phyloP scores from a whole-genome alignment of 1,284 basidiomycete genomes.

The Crepidotus sp. region DNA sequence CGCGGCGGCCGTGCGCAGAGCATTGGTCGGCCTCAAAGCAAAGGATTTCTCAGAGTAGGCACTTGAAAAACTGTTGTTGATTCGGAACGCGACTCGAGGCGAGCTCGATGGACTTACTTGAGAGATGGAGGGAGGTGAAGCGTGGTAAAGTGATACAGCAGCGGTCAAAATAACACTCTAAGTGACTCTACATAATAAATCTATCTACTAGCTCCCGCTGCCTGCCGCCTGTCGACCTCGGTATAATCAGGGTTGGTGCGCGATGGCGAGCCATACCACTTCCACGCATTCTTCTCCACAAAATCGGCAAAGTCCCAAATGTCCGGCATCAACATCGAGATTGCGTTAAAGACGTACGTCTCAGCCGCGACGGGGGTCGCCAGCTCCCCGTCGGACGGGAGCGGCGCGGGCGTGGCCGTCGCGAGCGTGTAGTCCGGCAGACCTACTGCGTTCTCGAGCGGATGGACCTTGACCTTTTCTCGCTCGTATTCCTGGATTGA shows the following conservation, averaged over 20 bases:
- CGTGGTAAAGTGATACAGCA: too few species aligned
- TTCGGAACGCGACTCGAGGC: too few species aligned
- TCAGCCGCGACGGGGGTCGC: conserved; percentile 37
- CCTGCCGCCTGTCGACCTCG: conserved; percentile 13
- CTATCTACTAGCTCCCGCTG: neutral
- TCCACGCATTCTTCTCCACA: conserved; percentile 57
- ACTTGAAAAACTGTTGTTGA: too few species aligned
- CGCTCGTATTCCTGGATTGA: conserved; percentile 61
- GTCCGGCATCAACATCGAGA: conserved; percentile 40
- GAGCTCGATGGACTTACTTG: too few species aligned
- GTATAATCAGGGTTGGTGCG: conserved; percentile 11
- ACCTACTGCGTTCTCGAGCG: conserved; percentile 36
- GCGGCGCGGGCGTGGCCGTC: conserved; percentile 5
- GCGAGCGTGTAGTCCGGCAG: conserved; percentile 23
- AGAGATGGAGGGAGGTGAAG: too few species aligned
- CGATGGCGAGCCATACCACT: conserved; percentile 38
- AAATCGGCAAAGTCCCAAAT: conserved; percentile 77
- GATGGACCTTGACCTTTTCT: conserved; percentile 44
- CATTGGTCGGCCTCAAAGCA: too few species aligned
- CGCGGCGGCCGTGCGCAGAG: too few species aligned
- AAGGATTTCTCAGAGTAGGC: too few species aligned
- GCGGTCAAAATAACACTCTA: too few species aligned
- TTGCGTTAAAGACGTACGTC: conserved; percentile 62
- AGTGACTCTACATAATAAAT: too few species aligned
- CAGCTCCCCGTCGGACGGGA: conserved; percentile 23